Base-by-base conservation (phyloP, 192 early-diverging fungal genomes). In the Endogone sp. region DNA sequence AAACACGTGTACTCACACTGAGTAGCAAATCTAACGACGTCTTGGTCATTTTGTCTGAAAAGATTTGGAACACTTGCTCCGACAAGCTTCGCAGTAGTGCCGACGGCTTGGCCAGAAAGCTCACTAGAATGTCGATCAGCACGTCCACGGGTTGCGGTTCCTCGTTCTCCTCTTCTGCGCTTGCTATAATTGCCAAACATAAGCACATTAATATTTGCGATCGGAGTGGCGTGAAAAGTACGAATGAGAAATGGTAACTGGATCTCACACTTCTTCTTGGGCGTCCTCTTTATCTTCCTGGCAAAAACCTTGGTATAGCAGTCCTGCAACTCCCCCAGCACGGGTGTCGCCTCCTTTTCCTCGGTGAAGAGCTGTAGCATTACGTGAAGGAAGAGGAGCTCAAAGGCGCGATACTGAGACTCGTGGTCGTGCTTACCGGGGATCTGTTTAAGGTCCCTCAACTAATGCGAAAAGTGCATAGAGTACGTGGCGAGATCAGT, bases 121-220 rank as follows among this genome's bases (percentile, higher is more conserved):
- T 87, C 64, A 99, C 78, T 60, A 99, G 75, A 29, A 97, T 91
- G 79, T 99, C 97, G 4, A 95, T 82, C 66, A 99, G 84, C 57
- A 99, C 95, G 68, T 98, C 95, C n/a, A 94, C 84, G 2, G 95
- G 94, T 66, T 88, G 79, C 27, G 82, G 88, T 63, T 91, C 86
- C 29, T 87, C 88, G 30, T 86, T 81, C 1, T 82, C 83, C 0
- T 69, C 78, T 9, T 79, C 77, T 16, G 37, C 37, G 37, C 9
- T 16, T 49, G 37, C 37, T n/a, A n/a, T n/a, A n/a, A n/a, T n/a
- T n/a, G n/a, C n/a, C n/a, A n/a, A n/a, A n/a, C n/a, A n/a, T n/a
- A n/a, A n/a, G n/a, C n/a, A n/a, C n/a, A n/a, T n/a, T n/a, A n/a
- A n/a, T n/a, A n/a, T n/a, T n/a, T n/a, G n/a, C n/a, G n/a, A n/a